Percentiles rank a stretch among this genome's conserved stretches.
Evolutionary conservation across 2,329 filamentous ascomycete species (phyloP).

Genomic region (Colletotrichum tanaceti): DNA sequence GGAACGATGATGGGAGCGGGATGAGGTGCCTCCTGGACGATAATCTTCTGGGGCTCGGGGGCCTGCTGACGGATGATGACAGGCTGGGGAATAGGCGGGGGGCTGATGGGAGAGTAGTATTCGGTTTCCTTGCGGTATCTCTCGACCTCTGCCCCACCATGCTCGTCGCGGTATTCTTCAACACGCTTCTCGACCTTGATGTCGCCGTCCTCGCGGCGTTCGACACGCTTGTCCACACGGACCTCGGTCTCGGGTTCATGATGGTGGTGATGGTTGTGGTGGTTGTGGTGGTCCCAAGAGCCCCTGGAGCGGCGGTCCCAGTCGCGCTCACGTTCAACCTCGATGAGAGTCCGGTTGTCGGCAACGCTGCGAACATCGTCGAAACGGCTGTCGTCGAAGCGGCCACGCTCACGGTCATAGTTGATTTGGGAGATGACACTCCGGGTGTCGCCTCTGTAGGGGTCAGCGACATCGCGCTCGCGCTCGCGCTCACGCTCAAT

Average conservation of each 20-base stretch:
- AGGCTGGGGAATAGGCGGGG: constrained; percentile 56
- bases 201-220: constrained; percentile 61
- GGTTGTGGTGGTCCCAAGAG: constrained; percentile 46
- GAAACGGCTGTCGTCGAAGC: constrained; percentile 32
- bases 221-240: constrained; percentile 56
- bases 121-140: constrained; percentile 72
- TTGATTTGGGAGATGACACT: constrained; percentile 50
- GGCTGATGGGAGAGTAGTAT: constrained; percentile 66
- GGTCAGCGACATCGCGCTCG: constrained; percentile 41
- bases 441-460: constrained; percentile 42
- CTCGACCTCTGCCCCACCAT: constrained; percentile 63
- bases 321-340: constrained; percentile 51
- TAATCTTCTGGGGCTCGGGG: constrained; percentile 68
- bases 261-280: constrained; percentile 41
- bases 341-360: constrained; percentile 53
- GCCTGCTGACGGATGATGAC: constrained; percentile 68
- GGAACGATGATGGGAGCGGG: constrained; percentile 64
- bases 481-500: constrained; percentile 44
- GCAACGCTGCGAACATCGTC: constrained; percentile 51
- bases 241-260: constrained; percentile 53
- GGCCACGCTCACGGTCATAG: constrained; percentile 46
- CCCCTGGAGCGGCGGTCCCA: constrained; percentile 50
- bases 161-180: constrained; percentile 62
- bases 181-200: constrained; percentile 66
- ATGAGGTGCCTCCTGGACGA: constrained; percentile 67